phyloP scores from a whole-genome alignment of 768 basidiomycete genomes.

The Tulasnella calospora region DNA sequence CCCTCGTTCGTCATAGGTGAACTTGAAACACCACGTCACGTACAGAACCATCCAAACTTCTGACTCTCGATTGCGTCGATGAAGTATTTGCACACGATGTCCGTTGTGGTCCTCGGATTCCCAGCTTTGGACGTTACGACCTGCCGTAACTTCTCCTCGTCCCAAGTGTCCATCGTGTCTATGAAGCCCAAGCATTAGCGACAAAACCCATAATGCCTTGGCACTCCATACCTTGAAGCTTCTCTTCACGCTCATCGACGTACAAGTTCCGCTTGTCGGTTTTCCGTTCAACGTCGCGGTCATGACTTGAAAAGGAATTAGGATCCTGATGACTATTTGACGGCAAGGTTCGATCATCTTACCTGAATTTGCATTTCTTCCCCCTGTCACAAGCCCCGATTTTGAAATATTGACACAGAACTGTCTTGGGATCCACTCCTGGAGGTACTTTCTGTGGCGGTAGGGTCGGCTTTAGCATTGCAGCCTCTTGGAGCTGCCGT shows the following conservation, averaged over 20 bases:
- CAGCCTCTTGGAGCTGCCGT: constrained; percentile 76
- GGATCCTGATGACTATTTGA: not conserved
- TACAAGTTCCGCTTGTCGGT: constrained; percentile 95
- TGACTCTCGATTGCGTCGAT: constrained; percentile 91
- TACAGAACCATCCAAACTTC: constrained; percentile 96
- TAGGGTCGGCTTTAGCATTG: constrained; percentile 73
- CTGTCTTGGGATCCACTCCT: constrained; percentile 89
- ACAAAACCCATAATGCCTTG: constrained; percentile 32
- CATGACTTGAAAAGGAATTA: constrained; percentile 50
- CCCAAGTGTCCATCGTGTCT: constrained; percentile 99
- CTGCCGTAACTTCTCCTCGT: constrained; percentile 84
- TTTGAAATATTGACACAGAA: constrained; percentile 90
- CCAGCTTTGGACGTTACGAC: constrained; percentile 85
- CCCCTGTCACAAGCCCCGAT: constrained; percentile 92
- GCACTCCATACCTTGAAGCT: constrained; percentile 51
- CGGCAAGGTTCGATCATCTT: not conserved
- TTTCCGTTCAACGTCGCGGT: constrained; percentile 81
- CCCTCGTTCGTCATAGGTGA: not conserved
- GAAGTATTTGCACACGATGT: constrained; percentile 97
- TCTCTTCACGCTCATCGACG: constrained; percentile 78
- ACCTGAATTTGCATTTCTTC: constrained; percentile 84
- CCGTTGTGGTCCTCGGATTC: constrained; percentile 87
- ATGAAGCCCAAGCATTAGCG: not conserved
- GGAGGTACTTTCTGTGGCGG: constrained; percentile 77
- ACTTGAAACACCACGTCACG: constrained; percentile 23